Percentiles rank a stretch among this genome's conserved stretches.
Conservation (phyloP, 306 rosid species). For the Dryas alaskensis region DNA sequence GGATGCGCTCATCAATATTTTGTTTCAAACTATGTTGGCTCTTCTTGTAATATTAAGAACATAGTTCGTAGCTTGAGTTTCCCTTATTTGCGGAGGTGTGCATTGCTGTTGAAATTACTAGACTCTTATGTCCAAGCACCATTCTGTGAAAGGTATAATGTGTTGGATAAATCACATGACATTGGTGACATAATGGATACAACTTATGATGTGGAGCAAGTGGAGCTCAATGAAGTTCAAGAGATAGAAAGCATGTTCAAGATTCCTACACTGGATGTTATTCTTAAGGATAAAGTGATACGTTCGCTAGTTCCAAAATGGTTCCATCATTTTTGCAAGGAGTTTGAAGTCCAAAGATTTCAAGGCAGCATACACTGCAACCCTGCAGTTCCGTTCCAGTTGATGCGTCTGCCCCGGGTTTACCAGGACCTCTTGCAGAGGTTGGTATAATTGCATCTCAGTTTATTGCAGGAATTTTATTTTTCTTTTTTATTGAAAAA, state of each 20-base stretch:
- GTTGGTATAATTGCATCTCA: constrained; percentile 34
- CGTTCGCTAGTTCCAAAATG: constrained; percentile 61
- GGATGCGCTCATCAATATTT: constrained; percentile 49
- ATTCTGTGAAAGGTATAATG: constrained; percentile 52
- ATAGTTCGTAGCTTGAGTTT: constrained; percentile 58
- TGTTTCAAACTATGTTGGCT: constrained; percentile 54
- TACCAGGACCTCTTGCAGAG: constrained; percentile 94
- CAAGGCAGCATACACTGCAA: constrained; percentile 47
- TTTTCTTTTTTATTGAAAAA: not conserved
- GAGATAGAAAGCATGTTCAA: constrained; percentile 71
- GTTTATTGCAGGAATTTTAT: not conserved
- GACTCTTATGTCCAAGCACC: constrained; percentile 61
- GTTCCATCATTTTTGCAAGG: constrained; percentile 69
- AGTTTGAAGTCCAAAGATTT: constrained; percentile 40
- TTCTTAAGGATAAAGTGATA: constrained; percentile 62
- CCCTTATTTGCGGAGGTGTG: constrained; percentile 92
- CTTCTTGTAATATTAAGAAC: constrained; percentile 52
- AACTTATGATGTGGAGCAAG: constrained; percentile 37
- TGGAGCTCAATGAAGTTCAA: constrained; percentile 59
- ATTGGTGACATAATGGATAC: constrained; percentile 44
- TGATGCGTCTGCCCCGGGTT: constrained; percentile 75
- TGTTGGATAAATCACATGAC: constrained; percentile 45
- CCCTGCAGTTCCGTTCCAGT: constrained; percentile 82
- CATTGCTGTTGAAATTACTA: constrained; percentile 67
- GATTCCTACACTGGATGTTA: constrained; percentile 71